phyloP scores from a whole-genome alignment of 768 basidiomycete genomes.

The Ramaria sp. region DNA sequence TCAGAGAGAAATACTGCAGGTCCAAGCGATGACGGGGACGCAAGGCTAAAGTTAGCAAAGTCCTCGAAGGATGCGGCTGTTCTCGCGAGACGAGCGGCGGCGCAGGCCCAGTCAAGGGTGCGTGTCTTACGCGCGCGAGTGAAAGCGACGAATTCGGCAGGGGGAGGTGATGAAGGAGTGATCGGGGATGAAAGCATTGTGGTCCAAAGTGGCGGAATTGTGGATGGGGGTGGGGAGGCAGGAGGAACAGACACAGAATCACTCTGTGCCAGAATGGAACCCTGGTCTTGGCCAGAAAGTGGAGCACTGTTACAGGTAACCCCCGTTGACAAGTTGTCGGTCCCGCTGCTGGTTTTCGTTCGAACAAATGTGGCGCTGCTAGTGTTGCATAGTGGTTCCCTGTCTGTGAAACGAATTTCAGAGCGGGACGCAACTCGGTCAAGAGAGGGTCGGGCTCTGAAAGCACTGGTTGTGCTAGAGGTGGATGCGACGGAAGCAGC shows the following conservation, averaged over 20 bases:
- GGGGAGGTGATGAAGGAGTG: constrained; percentile 11
- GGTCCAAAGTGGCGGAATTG: constrained; percentile 15
- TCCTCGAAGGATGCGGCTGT: neutral
- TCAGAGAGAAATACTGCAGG: neutral
- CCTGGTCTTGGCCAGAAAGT: constrained; percentile 15
- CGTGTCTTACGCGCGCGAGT: constrained; percentile 5
- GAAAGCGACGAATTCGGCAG: constrained; percentile 11
- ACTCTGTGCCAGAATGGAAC: neutral
- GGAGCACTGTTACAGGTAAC: constrained; percentile 11
- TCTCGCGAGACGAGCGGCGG: constrained; percentile 19
- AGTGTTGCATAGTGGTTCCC: neutral
- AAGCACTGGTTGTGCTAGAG: constrained; percentile 7
- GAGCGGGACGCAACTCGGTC: constrained; percentile 24
- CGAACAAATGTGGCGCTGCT: neutral
- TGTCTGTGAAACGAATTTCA: constrained; percentile 16
- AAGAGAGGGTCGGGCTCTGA: constrained; percentile 18
- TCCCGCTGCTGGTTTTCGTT: neutral
- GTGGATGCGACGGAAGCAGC: neutral
- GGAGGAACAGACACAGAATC: neutral
- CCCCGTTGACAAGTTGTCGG: no score
- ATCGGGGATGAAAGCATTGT: constrained; percentile 23
- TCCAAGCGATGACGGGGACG: neutral
- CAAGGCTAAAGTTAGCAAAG: neutral
- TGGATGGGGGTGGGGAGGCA: neutral
- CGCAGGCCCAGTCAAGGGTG: constrained; percentile 29